Conservation (phyloP, 768 basidiomycete species). For the Leccinum boreale region DNA sequence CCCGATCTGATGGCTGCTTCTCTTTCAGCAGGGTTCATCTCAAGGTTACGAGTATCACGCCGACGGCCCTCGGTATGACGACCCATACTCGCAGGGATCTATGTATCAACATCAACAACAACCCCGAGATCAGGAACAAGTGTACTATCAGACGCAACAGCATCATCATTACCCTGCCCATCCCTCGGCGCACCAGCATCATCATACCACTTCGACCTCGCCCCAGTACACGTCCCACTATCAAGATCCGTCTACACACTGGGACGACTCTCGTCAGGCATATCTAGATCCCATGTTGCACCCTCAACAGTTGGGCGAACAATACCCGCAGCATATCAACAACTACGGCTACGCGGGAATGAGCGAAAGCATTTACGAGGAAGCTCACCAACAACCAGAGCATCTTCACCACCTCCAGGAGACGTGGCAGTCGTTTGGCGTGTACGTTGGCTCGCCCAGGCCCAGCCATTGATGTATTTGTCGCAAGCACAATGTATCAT, state of each 20-base stretch:
- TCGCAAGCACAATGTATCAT: background rate
- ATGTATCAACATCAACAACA: constrained; percentile 9
- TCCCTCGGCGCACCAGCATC: constrained; percentile 1
- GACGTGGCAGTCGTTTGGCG: constrained; percentile 69
- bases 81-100: constrained; percentile 11
- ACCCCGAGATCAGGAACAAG: constrained; percentile 13
- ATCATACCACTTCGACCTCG: background rate
- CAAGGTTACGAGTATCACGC: constrained; percentile 11
- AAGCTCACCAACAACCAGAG: constrained; percentile 13
- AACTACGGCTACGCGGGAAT: background rate
- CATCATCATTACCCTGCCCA: constrained; percentile 8
- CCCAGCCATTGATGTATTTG: background rate
- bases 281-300: constrained; percentile 4
- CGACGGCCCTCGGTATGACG: constrained; percentile 15
- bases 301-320: background rate
- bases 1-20: constrained; percentile 4
- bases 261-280: constrained; percentile 7
- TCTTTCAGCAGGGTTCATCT: constrained; percentile 19
- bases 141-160: constrained; percentile 27
- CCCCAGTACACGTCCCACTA: constrained; percentile 11
- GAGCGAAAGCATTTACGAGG: background rate
- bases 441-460: constrained; percentile 39
- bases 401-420: constrained; percentile 38
- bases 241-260: constrained; percentile 12
- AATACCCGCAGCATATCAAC: constrained; percentile 5